These are phyloP conservation scores for Cytospora piceicola DNA, from an alignment of 2,329 filamentous ascomycete species.

Conservation along the genomic window DNA sequence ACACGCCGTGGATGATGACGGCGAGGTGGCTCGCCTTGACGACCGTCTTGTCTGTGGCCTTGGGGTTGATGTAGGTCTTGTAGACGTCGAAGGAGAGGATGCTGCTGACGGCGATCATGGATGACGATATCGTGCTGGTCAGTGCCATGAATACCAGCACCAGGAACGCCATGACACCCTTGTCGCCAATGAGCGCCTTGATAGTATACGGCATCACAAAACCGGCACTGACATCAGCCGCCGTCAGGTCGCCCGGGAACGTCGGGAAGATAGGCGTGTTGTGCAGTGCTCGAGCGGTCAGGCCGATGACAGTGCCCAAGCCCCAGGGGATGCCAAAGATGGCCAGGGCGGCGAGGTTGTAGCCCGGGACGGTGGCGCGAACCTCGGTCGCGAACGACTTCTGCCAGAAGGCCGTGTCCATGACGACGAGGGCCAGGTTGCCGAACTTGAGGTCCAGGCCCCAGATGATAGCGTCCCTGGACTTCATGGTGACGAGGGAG, in stretches of 20 bases:
- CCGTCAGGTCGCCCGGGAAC: conserved; percentile 47
- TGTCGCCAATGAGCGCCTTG: conserved; percentile 47
- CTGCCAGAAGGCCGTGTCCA: conserved; percentile 58
- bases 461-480: conserved; percentile 47
- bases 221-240: conserved; percentile 46
- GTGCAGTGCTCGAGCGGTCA: conserved; percentile 49
- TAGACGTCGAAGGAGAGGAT: conserved; percentile 56
- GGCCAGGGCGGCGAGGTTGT: conserved; percentile 49
- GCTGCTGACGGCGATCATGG: conserved; percentile 55
- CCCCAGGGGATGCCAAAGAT: conserved; percentile 54
- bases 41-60: conserved; percentile 46
- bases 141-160: conserved; percentile 56
- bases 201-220: conserved; percentile 53
- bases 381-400: conserved; percentile 55
- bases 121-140: conserved; percentile 53
- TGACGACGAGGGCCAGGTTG: conserved; percentile 53
- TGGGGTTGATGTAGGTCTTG: conserved; percentile 53
- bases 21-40: conserved; percentile 51
- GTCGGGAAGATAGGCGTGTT: conserved; percentile 50
- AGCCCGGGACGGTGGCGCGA: conserved; percentile 50
- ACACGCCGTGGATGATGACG: conserved; percentile 51
- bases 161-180: conserved; percentile 48
- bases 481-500: conserved; percentile 53
- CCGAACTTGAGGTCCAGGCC: conserved; percentile 53
- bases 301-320: conserved; percentile 50